Evolutionary conservation across 345 rosid species (phyloP), one percentile per base, ranked within the genome.

Genomic region (Eutrema yunnanense): DNA sequence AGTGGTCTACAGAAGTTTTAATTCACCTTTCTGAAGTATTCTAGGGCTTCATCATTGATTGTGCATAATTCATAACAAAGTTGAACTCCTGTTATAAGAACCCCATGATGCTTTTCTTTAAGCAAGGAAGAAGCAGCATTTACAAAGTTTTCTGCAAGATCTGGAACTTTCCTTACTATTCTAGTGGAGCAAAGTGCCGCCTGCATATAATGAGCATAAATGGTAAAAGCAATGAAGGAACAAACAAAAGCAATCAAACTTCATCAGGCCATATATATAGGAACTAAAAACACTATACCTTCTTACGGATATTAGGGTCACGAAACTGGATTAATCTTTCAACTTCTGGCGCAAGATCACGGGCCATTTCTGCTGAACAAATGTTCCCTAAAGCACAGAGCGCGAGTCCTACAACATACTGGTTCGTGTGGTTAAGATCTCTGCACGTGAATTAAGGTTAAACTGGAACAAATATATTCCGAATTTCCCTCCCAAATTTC

Each of bases 321-420:
- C 99, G 92, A 86, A 92, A 92, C 80, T 86, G 96, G 76, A 96
- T 83, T 77, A 96, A 80, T 85, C 92, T 85, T 81, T 96, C 99
- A 44, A 96, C 99, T 84, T 96, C 98, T 33, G 98, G 95, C 4
- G 98, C 99, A 78, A 96, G 96, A 87, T 92, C 99, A 76, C 97
- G 95, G n/a, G 99, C 98, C 98, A 96, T 96, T 80, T 96, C 98
- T 27, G 98, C 98, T 8, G 98, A 96, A 67, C 97, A 92, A 65
- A 92, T 96, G 67, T 96, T 96, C 69, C 99, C 99, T 81, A 96
- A 83, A 82, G 99, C 99, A 90, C 99, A 96, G 76, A 96, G 96
- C 27, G 99, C 98, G 53, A 96, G 95, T 73, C 99, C 99, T 75
- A 96, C 97, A 68, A 90, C 87, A 71, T 96, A 92, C 88, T 90